Conservation (phyloP, 2,329 filamentous ascomycete species). For the Periconia sp. region DNA sequence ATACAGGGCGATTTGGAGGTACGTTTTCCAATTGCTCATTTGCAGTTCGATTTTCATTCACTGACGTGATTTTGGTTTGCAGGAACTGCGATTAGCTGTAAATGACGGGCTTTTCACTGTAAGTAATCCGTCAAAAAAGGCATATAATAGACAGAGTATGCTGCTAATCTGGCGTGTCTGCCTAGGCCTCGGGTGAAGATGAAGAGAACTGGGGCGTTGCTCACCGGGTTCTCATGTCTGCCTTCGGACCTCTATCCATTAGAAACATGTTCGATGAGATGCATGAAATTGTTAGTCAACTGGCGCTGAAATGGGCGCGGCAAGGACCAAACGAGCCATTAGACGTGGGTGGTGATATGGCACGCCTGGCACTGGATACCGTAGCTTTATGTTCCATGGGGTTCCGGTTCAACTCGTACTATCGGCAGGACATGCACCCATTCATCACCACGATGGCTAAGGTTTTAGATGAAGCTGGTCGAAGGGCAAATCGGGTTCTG, state of each 20-base stretch:
- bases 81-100: constrained; percentile 38
- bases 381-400: constrained; percentile 33
- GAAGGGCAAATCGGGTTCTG: constrained; percentile 9
- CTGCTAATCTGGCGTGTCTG: neutral
- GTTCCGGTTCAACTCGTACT: constrained; percentile 35
- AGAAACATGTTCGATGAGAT: constrained; percentile 64
- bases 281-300: constrained; percentile 61
- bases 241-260: constrained; percentile 70
- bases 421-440: constrained; percentile 25
- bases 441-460: constrained; percentile 28
- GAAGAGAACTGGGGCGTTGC: constrained; percentile 57
- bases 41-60: neutral
- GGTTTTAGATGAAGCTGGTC: constrained; percentile 16
- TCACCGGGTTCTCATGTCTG: constrained; percentile 66
- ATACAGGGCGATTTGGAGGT: neutral
- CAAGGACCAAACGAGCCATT: constrained; percentile 34
- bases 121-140: neutral
- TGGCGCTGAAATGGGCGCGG: constrained; percentile 67
- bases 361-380: constrained; percentile 29
- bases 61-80: constrained; percentile 20
- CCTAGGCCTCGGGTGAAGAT: constrained; percentile 32
- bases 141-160: neutral
- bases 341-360: constrained; percentile 30
- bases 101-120: constrained; percentile 47
- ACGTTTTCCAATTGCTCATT: neutral